phyloP scores from a whole-genome alignment of 2,329 filamentous ascomycete genomes.

The Tolypocladium endophyticum region DNA sequence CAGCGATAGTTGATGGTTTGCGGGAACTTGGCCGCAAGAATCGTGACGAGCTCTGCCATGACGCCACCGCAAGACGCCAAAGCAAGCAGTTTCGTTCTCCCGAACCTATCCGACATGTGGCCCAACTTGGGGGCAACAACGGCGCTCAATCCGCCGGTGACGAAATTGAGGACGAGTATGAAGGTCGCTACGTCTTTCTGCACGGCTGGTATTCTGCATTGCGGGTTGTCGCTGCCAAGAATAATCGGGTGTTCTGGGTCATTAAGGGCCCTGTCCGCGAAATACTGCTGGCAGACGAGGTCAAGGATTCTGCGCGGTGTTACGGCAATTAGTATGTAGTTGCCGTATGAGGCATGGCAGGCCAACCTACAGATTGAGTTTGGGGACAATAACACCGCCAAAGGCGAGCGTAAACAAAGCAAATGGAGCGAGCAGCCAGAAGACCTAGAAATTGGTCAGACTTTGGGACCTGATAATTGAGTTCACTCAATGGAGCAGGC shows the following conservation, averaged over 20 bases:
- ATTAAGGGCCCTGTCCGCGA: conserved; percentile 51
- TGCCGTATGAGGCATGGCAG: not conserved
- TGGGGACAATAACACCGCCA: conserved; percentile 76
- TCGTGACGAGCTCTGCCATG: conserved; percentile 62
- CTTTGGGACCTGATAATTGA: not conserved
- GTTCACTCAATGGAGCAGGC: conserved; percentile 10
- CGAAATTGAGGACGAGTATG: conserved; percentile 62
- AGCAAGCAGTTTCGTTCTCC: conserved; percentile 64
- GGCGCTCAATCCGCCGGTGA: conserved; percentile 68
- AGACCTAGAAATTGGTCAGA: conserved; percentile 44
- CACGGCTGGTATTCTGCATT: conserved; percentile 72
- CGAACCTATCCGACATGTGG: conserved; percentile 76
- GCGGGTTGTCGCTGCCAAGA: conserved; percentile 59
- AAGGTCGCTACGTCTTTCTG: conserved; percentile 70
- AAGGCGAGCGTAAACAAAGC: conserved; percentile 76
- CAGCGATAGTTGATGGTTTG: conserved; percentile 65
- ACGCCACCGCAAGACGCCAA: conserved; percentile 67
- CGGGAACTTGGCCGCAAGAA: conserved; percentile 66
- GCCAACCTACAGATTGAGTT: conserved; percentile 58
- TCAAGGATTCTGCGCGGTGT: conserved; percentile 51
- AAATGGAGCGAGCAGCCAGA: conserved; percentile 75
- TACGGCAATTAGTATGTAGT: not conserved
- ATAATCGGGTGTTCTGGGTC: conserved; percentile 52
- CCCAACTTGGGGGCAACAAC: conserved; percentile 76
- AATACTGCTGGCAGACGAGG: conserved; percentile 75